Evolutionary conservation across 2,329 filamentous ascomycete genomes (phyloP).

Genomic region (Rutstroemia sydowiana): DNA sequence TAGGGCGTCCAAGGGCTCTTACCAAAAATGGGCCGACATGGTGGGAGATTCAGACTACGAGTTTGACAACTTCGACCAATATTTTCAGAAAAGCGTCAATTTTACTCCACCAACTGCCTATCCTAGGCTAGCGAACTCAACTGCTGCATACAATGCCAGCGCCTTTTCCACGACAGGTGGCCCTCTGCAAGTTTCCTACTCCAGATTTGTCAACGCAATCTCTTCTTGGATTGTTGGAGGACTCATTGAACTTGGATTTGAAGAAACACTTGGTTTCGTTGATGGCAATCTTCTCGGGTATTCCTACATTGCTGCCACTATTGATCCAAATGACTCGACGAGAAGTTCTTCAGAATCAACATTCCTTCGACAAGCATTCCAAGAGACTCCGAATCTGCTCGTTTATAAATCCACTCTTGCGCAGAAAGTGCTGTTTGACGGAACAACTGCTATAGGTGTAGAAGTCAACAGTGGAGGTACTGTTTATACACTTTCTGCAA

Average conservation of each 20-base stretch:
- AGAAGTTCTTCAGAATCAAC: conserved; percentile 2
- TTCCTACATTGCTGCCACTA: background rate
- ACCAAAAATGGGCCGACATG: conserved; percentile 37
- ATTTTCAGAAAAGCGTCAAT: conserved; percentile 32
- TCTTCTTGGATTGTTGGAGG: conserved; percentile 30
- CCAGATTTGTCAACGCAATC: conserved; percentile 34
- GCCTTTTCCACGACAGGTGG: conserved; percentile 11
- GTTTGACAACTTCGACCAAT: conserved; percentile 39
- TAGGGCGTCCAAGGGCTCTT: conserved; percentile 19
- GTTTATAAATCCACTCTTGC: conserved; percentile 36
- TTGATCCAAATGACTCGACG: background rate
- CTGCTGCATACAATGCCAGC: conserved; percentile 4
- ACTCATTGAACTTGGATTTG: conserved; percentile 31
- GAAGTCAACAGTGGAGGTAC: background rate
- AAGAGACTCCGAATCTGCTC: conserved; percentile 25
- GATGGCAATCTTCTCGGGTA: background rate
- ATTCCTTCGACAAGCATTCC: background rate
- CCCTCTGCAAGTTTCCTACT: conserved; percentile 36
- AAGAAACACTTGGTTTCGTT: background rate
- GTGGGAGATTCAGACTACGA: conserved; percentile 38
- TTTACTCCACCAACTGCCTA: conserved; percentile 23
- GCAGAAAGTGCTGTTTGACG: conserved; percentile 38
- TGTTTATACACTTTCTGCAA: conserved; percentile 16
- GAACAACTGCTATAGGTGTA: background rate
- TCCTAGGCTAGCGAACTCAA: conserved; percentile 25